Percentiles rank a stretch among this genome's conserved stretches.
These are phyloP conservation scores for Chimonanthus salicifolius DNA, from an alignment of 164 flowering plant species.

Conservation along the genomic window DNA sequence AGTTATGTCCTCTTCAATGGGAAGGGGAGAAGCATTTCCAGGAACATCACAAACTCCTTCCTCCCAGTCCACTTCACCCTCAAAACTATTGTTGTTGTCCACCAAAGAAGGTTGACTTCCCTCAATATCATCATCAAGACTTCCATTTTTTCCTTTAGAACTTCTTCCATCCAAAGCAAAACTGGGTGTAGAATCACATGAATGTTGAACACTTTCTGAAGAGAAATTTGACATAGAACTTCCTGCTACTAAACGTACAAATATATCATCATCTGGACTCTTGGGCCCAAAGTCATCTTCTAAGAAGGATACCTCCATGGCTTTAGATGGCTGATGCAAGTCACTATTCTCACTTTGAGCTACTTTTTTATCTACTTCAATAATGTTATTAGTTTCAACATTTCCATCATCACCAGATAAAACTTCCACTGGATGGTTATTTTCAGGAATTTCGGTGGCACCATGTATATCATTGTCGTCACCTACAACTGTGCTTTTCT, in stretches of 20 bases:
- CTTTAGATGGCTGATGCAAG: slow-evolving; percentile 16
- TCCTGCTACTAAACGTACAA: slow-evolving; percentile 62
- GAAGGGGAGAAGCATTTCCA: slow-evolving; percentile 14
- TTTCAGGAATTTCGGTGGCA: slow-evolving; percentile 10
- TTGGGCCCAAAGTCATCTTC: slow-evolving; percentile 34
- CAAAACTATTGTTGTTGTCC: slow-evolving; percentile 28
- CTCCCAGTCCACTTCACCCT: slow-evolving; percentile 76
- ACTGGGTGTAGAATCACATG: slow-evolving; percentile 36
- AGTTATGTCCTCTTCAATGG: slow-evolving; percentile 15
- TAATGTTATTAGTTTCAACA: slow-evolving; percentile 18
- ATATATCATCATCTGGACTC: slow-evolving; percentile 55
- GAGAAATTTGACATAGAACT: slow-evolving; percentile 26
- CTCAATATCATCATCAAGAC: slow-evolving; percentile 10
- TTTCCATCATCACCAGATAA: slow-evolving; percentile 12
- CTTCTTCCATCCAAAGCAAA: slow-evolving; percentile 54
- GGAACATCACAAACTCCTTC: slow-evolving; percentile 43
- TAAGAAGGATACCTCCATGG: slow-evolving; percentile 52
- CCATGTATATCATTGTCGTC: slow-evolving; percentile 14
- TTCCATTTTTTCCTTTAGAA: slow-evolving; percentile 20
- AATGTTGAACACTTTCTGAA: slow-evolving; percentile 19
- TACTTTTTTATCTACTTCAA: background rate
- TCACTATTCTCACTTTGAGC: slow-evolving; percentile 3
- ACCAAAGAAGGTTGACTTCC: slow-evolving; percentile 17
- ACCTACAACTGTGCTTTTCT: slow-evolving; percentile 10
- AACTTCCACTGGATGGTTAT: slow-evolving; percentile 17